Evolutionary conservation across 1,284 basidiomycete species (phyloP).

Genomic region (Cystobasidium slooffiae): DNA sequence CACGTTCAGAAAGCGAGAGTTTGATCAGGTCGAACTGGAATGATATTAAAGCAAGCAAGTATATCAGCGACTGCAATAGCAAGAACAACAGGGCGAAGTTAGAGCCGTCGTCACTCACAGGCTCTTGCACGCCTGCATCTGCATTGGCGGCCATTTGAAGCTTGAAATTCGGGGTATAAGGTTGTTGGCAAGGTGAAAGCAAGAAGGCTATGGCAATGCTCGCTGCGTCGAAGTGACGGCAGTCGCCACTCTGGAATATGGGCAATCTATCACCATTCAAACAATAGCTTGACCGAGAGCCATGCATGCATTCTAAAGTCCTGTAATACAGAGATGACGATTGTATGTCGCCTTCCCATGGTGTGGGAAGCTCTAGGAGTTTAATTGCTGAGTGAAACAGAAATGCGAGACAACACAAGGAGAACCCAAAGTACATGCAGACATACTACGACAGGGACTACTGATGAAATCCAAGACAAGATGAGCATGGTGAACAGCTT

Average conservation of each 20-base stretch:
- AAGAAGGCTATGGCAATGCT: neutral
- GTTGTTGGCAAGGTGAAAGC: neutral
- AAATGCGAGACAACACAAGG: too few relatives aligned
- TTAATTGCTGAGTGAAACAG: too few relatives aligned
- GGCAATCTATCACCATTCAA: too few relatives aligned
- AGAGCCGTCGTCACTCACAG: slow-evolving; percentile 14
- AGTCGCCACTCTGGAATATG: neutral
- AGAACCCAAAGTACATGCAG: too few relatives aligned
- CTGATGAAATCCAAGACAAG: neutral
- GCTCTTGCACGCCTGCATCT: slow-evolving; percentile 46
- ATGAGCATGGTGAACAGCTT: neutral
- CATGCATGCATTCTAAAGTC: too few relatives aligned
- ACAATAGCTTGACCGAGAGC: too few relatives aligned
- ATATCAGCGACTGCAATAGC: neutral
- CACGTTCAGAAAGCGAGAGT: slow-evolving; percentile 92
- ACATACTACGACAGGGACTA: slow-evolving; percentile 1
- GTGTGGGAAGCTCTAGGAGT: too few relatives aligned
- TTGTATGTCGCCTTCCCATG: too few relatives aligned
- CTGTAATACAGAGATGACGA: too few relatives aligned
- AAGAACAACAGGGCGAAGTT: neutral
- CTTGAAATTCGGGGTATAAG: neutral
- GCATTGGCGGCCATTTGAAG: slow-evolving; percentile 41
- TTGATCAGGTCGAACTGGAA: slow-evolving; percentile 94
- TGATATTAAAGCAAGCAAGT: slow-evolving; percentile 41
- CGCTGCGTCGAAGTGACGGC: neutral